Conservation (phyloP, 108 stramenopile species). For the Mediolabrus comicus region DNA sequence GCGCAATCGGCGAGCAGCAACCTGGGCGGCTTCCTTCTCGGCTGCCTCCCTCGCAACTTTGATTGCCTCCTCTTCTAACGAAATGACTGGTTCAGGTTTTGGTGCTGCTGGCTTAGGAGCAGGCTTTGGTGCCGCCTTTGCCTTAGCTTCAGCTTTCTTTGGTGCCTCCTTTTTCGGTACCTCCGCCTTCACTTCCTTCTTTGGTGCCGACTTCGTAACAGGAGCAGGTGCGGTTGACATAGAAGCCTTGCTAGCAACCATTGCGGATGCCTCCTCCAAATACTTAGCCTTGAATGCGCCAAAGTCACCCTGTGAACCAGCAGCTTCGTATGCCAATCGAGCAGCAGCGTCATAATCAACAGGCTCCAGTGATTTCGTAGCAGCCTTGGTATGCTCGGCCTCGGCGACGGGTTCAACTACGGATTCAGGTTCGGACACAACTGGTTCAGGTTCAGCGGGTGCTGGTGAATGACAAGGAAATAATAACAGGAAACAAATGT, state of each 20-base stretch:
- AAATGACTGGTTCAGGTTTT: slow-evolving; percentile 41
- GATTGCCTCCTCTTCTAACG: slow-evolving; percentile 67
- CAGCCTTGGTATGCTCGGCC: slow-evolving; percentile 1
- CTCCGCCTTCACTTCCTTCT: slow-evolving; percentile 24
- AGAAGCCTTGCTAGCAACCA: slow-evolving; percentile 27
- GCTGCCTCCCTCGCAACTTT: slow-evolving; percentile 52
- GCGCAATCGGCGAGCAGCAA: slow-evolving; percentile 59
- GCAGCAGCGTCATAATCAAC: slow-evolving; percentile 55
- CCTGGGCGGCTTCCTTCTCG: slow-evolving; percentile 57
- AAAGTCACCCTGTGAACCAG: slow-evolving; percentile 51
- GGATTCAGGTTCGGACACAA: slow-evolving; percentile 11
- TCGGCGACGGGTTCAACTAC: slow-evolving; percentile 13
- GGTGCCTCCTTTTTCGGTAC: slow-evolving; percentile 10
- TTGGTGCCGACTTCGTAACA: not conserved
- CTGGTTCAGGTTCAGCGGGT: slow-evolving; percentile 38
- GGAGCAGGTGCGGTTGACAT: slow-evolving; percentile 10
- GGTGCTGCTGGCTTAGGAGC: slow-evolving; percentile 41
- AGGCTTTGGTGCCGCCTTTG: slow-evolving; percentile 15
- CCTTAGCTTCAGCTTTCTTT: slow-evolving; percentile 9
- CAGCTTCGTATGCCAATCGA: slow-evolving; percentile 51
- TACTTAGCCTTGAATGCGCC: slow-evolving; percentile 52
- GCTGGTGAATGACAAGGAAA: not conserved
- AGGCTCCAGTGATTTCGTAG: slow-evolving; percentile 12
- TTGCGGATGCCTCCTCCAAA: slow-evolving; percentile 50
- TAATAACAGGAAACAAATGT: too few relatives aligned